Conservation (phyloP, 192 early-diverging fungal species). For the Lobosporangium transversale region DNA sequence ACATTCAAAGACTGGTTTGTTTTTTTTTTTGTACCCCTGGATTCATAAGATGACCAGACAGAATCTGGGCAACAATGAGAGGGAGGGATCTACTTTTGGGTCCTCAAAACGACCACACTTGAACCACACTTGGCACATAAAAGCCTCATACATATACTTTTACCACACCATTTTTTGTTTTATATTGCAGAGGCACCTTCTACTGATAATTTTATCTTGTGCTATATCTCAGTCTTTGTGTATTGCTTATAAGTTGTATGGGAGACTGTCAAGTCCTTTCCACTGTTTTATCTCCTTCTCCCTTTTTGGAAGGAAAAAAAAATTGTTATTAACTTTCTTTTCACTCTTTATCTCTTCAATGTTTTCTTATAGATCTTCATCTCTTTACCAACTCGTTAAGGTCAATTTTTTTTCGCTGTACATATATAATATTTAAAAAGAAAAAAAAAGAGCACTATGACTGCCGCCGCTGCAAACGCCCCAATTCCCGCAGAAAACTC, state of each 20-base stretch:
- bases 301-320: neutral
- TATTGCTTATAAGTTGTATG: too few relatives aligned
- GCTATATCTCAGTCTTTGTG: too few relatives aligned
- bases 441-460: slow-evolving; percentile 10
- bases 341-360: neutral
- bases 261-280: too few relatives aligned
- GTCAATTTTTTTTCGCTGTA: slow-evolving; percentile 2
- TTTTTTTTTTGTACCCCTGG: too few relatives aligned
- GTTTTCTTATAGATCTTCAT: neutral
- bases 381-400: neutral
- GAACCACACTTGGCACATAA: too few relatives aligned
- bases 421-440: slow-evolving; percentile 21
- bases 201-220: too few relatives aligned
- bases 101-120: too few relatives aligned
- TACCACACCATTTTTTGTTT: neutral
- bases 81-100: neutral
- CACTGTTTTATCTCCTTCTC: too few relatives aligned
- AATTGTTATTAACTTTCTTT: neutral
- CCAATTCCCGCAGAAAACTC: slow-evolving; percentile 14
- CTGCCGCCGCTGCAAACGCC: slow-evolving; percentile 43
- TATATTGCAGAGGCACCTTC: neutral
- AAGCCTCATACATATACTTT: too few relatives aligned
- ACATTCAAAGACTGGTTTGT: too few relatives aligned
- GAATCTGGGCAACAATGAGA: neutral
- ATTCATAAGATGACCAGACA: too few relatives aligned